Percentiles rank a stretch among this genome's conserved stretches.
Evolutionary conservation across 2,329 filamentous ascomycete genomes (phyloP).

Genomic region (Graphium sp.): DNA sequence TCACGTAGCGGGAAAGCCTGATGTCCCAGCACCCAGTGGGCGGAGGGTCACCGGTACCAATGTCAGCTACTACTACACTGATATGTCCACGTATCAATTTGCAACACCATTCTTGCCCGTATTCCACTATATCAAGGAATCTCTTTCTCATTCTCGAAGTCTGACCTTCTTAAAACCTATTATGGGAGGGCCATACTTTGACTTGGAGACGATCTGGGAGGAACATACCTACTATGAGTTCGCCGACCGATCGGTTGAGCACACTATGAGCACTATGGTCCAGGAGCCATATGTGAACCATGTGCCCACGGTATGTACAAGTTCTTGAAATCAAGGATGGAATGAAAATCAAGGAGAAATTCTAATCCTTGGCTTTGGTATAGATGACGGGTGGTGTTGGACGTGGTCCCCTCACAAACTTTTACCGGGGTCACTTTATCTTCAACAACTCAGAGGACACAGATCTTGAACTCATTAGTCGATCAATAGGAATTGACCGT

Average conservation of each 20-base stretch:
- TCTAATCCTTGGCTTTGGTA: neutral
- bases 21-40: too few relatives aligned
- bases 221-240: conserved; percentile 63
- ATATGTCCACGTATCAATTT: conserved; percentile 18
- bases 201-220: conserved; percentile 64
- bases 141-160: conserved; percentile 48
- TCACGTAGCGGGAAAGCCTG: too few relatives aligned
- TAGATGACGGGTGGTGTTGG: conserved; percentile 55
- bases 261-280: conserved; percentile 69
- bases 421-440: conserved; percentile 61
- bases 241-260: conserved; percentile 45
- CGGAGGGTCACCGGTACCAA: too few relatives aligned
- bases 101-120: conserved; percentile 26
- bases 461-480: conserved; percentile 48
- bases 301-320: conserved; percentile 41
- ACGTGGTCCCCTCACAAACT: conserved; percentile 40
- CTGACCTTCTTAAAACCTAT: conserved; percentile 47
- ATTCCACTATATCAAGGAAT: conserved; percentile 35
- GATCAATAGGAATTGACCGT: conserved; percentile 55
- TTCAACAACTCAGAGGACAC: conserved; percentile 55
- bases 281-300: conserved; percentile 67
- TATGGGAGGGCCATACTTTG: conserved; percentile 48
- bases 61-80: conserved; percentile 28
- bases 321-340: neutral
- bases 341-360: rapidly evolving